Percentiles rank a stretch among this genome's conserved stretches.
These are phyloP conservation scores for Conoideocrella luteorostrata DNA, from an alignment of 2,329 filamentous ascomycete genomes.

Conservation along the genomic window DNA sequence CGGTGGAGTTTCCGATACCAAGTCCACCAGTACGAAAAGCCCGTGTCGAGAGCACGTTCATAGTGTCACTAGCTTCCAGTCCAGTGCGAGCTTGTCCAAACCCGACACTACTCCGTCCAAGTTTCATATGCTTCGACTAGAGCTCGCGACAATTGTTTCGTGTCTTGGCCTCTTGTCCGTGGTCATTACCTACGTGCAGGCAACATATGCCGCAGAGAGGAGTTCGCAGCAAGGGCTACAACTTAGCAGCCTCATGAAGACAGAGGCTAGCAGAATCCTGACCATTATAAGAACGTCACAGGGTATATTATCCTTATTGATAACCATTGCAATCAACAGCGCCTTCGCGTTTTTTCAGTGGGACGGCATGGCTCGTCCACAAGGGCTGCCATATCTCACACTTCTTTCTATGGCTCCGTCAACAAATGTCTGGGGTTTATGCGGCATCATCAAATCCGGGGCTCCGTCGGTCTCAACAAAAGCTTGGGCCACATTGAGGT, in stretches of 20 bases:
- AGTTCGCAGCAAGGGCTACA: background rate
- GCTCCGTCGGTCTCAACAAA: background rate
- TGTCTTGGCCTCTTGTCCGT: background rate
- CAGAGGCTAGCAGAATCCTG: conserved; percentile 5
- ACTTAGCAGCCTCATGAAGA: background rate
- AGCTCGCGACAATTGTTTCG: background rate
- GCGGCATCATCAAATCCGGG: background rate
- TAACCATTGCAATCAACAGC: background rate
- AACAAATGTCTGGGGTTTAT: background rate
- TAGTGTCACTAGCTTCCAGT: too few species aligned
- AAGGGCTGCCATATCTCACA: background rate
- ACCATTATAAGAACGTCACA: conserved; percentile 1
- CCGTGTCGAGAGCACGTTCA: background rate
- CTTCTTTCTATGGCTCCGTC: background rate
- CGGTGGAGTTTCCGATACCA: too few species aligned
- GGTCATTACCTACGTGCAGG: background rate
- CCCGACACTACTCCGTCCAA: background rate
- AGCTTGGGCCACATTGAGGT: background rate
- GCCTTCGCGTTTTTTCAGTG: background rate
- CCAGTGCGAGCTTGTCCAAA: background rate
- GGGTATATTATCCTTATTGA: conserved; percentile 2
- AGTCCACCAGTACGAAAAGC: background rate
- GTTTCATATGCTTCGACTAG: background rate
- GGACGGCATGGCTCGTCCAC: background rate
- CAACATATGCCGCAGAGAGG: background rate